Base-by-base conservation (phyloP, 768 basidiomycete species). In the Mycena pura region DNA sequence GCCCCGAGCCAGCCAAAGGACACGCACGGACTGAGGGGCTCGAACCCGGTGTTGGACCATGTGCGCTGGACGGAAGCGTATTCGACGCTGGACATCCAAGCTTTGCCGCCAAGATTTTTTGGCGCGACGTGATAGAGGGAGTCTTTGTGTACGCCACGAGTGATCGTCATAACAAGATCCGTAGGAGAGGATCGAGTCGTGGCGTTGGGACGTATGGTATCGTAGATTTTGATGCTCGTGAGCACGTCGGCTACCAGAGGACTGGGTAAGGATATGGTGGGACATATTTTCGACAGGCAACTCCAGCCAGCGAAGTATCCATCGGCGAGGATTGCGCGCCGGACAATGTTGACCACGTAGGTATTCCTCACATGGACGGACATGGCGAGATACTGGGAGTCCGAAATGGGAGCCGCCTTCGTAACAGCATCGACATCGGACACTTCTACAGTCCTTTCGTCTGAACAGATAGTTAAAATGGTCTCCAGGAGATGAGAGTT, bases 291-390 rank as follows among this genome's bases (percentile, higher is more conserved):
- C 8, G 56, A n/a, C 29, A 57, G 24, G 8, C 24, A 22, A 15
- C 14, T 15, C 56, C 56, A 57, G 14, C 46, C 56, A 15, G 56
- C 38, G 28, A 57, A 57, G 22, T 49, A 57, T 11, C 56, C 56
- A 22, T 57, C 5, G 3, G 28, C 19, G 15, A 15, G 43, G 22
- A 14, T 3, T 6, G 22, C 29, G 9, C n/a, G 10, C 21, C 43
- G 5, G 22, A 55, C 41, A 15, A 31, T 9, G 3, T 53, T 17
- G 14, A 43, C 27, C 1, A 34, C 43, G 22, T 11, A 11, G 14
- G 11, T 11, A 27, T 55, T 55, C 14, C 9, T 55, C 15, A 2
- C 41, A 14, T 27, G 41, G 5, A 44, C 15, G 2, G 53, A 34
- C 52, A 43, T 21, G 40, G 19, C 8, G 14, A 8, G 27, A 43